Base-by-base conservation (phyloP, 2,329 filamentous ascomycete species). In the Aureobasidium mangrovei region DNA sequence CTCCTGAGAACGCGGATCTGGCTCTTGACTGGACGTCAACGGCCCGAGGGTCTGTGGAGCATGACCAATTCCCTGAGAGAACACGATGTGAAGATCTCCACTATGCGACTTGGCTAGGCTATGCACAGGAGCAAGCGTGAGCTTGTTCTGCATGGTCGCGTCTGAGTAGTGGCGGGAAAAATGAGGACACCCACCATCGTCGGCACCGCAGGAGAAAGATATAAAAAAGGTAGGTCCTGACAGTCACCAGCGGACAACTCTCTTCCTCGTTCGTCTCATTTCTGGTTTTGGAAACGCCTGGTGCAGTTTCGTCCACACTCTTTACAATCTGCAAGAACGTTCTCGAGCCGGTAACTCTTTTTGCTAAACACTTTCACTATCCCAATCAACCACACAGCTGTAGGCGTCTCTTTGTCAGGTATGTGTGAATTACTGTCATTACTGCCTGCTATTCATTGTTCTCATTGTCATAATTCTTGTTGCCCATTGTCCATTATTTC, bases 281-380 rank as follows among this genome's bases (percentile, higher is more conserved):
- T 53, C 7, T 33, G 31, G 33, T 29, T 53, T 32, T 40, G 49
- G 49, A 45, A 53, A 44, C 49, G 49, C 49, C 49, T 40, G 49
- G 49, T 45, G 40, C 40, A 29, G 32, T 44, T 53, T 36, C 33
- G 18, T n/a, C 36, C 49, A 53, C 49, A 53, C 28, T 53, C 49
- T 38, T 45, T 53, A 53, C 49, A 38, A 26, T 32, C 8, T 39
- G 41, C 49, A 44, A 53, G 41, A 45, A 40, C 32, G 6, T 33
- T 7, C 39, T 35, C 32, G 26, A 32, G 31, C 32, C 28, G 9
- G 48, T 43, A 39, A 52, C 26, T 44, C 48, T 36, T 43, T 35
- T 52, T 28, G 29, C 38, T 52, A 28, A 31, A 52, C 26, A 7
- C 9, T 27, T 31, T n/a, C 39, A 29, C 26, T 18, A 5, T 24